Percentiles rank a stretch among this genome's conserved stretches.
These are phyloP conservation scores for Rheum nobile DNA, from an alignment of 148 eudicot species.

Conservation along the genomic window DNA sequence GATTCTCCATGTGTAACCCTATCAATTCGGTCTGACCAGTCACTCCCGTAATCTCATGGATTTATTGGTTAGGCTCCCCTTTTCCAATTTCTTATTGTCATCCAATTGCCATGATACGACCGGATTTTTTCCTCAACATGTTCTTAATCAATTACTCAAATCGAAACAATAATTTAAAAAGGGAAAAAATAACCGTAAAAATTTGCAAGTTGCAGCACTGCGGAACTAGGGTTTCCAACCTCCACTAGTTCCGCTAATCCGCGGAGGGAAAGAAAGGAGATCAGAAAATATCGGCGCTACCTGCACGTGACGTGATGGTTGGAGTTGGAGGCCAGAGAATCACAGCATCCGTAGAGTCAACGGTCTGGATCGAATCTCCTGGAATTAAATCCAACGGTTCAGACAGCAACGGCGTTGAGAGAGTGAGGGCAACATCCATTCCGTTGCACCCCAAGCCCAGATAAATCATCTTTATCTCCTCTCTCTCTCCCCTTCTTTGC, in stretches of 20 bases:
- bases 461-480: neutral
- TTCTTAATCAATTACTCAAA: neutral
- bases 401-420: conserved; percentile 16
- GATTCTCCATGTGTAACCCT: too few species aligned
- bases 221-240: neutral
- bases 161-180: neutral
- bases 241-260: neutral
- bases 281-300: neutral
- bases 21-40: too few species aligned
- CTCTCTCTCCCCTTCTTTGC: neutral
- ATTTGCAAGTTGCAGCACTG: neutral
- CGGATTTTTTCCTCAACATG: neutral
- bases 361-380: conserved; percentile 15
- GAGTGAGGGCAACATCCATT: conserved; percentile 6
- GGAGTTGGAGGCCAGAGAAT: neutral
- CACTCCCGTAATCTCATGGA: too few species aligned
- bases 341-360: conserved; percentile 9
- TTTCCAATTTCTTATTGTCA: too few species aligned
- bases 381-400: conserved; percentile 20
- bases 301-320: neutral
- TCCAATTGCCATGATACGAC: neutral
- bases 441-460: conserved; percentile 6
- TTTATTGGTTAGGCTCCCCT: too few species aligned
- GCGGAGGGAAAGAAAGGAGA: neutral
- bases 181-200: neutral